phyloP scores from a whole-genome alignment of 805 yeast species.

The Blastobotrys robertii region DNA sequence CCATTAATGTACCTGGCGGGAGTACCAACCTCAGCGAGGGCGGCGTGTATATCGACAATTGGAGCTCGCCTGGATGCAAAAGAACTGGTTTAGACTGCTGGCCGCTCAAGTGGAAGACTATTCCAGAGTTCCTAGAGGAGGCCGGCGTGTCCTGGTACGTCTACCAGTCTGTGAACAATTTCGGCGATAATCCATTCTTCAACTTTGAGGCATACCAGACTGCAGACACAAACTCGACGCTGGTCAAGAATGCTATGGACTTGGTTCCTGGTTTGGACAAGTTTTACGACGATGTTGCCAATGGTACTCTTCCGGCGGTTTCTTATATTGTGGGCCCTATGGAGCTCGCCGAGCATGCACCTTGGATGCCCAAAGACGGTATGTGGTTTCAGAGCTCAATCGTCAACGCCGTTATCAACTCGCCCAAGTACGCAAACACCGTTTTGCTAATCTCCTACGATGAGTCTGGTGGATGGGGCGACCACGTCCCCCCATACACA shows the following conservation, averaged over 20 bases:
- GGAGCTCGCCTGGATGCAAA: constrained; percentile 14
- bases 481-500: constrained; percentile 19
- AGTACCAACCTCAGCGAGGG: constrained; percentile 7
- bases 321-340: constrained; percentile 18
- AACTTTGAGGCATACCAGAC: constrained; percentile 14
- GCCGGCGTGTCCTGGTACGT: constrained; percentile 16
- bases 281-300: constrained; percentile 15
- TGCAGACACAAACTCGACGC: not conserved
- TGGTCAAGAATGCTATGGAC: not conserved
- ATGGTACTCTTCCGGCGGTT: constrained; percentile 20
- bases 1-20: constrained; percentile 18
- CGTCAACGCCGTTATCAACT: constrained; percentile 13
- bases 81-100: constrained; percentile 10
- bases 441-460: constrained; percentile 19
- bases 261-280: constrained; percentile 15
- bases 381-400: constrained; percentile 16
- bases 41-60: constrained; percentile 18
- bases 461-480: constrained; percentile 23
- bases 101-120: constrained; percentile 19
- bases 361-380: constrained; percentile 17
- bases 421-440: constrained; percentile 17
- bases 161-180: constrained; percentile 15
- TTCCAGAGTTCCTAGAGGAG: constrained; percentile 14
- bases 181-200: constrained; percentile 17
- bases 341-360: constrained; percentile 21